Evolutionary conservation across 306 rosid genomes (phyloP), one percentile per base, ranked within the genome.

Genomic region (Vigna reflexopilosa): DNA sequence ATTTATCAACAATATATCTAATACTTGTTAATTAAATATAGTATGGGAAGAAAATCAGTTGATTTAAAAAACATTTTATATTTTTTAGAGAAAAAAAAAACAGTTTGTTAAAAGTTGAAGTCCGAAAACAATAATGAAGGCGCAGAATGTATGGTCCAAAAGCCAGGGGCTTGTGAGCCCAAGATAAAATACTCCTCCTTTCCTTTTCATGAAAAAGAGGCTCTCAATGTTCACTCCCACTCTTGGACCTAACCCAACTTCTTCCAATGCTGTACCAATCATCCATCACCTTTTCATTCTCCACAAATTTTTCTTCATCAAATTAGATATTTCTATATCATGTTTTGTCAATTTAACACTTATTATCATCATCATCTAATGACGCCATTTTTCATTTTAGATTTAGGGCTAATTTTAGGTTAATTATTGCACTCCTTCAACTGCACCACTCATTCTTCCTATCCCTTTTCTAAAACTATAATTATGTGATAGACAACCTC

Each of bases 181-280:
- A 62, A 15, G 19, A 62, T 14, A 62, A n/a, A 65, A 65, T 56
- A 55, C 40, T 24, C 16, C 40, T 24, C 16, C 13, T 4, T 10
- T 79, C 76, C 16, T 48, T 80, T 47, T 75, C 82, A 26, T 47
- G 61, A 50, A 64, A 70, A 84, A 70, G 44, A 67, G 38, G 7
- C 6, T 34, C 6, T 34, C 4, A 34, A 1, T 34, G 38, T 34
- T 34, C 38, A 34, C 38, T 34, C 38, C 7, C 38, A 34, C 38
- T 61, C 70, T 62, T 16, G 59, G 59, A 54, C 79, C 70, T 3
- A 32, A 56, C 19, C 54, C 6, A 48, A 47, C 34, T 76, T 45
- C 61, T 56, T 55, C 66, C 20, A 17, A 17, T 17, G 19, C 19
- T 17, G 19, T 17, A 17, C 19, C 19, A 66, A 26, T 57, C 65